Conservation (phyloP, 208 protist species). For the Balamuthia mandrillaris region DNA sequence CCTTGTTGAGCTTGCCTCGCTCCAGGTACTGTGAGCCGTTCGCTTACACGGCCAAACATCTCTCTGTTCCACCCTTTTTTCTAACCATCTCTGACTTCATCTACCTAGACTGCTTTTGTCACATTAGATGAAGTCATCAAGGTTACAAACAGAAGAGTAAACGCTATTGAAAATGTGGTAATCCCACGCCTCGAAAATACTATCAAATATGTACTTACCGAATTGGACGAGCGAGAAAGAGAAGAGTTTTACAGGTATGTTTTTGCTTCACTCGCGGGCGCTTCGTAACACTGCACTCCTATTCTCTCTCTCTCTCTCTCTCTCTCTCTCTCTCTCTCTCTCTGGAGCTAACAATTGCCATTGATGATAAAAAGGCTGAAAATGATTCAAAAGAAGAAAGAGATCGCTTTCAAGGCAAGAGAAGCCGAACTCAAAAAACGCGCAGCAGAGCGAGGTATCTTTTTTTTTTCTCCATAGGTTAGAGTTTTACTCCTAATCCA, state of each 20-base stretch:
- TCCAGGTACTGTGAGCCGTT: constrained; percentile 84
- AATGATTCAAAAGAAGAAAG: no score
- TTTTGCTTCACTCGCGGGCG: no score
- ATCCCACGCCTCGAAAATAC: constrained; percentile 94
- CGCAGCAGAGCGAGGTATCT: no score
- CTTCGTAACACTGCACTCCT: no score
- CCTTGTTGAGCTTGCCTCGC: constrained; percentile 92
- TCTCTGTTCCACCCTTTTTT: not conserved
- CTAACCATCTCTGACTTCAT: not conserved
- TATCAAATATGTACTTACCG: constrained; percentile 93
- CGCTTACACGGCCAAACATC: not conserved
- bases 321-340: not conserved
- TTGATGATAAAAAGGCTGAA: no score
- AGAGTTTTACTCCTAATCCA: no score
- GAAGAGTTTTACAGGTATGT: constrained; percentile 99
- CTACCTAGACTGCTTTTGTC: constrained; percentile 92
- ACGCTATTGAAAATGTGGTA: constrained; percentile 98
- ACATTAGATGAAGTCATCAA: constrained; percentile 97
- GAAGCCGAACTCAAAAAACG: no score
- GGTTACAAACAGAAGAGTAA: constrained; percentile 98
- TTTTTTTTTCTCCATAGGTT: no score
- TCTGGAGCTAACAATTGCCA: not conserved
- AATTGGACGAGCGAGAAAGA: constrained; percentile 98
- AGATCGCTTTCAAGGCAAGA: no score
- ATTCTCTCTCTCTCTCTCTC: no score